These are phyloP conservation scores for Sanghuangporus weigelae DNA, from an alignment of 1,284 basidiomycete species.

Conservation along the genomic window DNA sequence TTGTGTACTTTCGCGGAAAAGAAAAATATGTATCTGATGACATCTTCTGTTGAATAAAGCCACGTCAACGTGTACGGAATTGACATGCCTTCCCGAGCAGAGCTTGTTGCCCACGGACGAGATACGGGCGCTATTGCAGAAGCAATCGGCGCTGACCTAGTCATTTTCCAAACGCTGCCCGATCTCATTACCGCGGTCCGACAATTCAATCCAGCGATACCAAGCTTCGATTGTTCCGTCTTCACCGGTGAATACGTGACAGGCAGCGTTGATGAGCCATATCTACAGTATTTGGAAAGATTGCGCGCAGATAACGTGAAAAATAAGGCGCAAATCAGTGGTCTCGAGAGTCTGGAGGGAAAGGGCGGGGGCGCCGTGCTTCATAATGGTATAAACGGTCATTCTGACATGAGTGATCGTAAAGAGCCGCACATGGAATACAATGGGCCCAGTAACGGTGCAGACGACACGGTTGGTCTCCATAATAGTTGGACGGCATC, in stretches of 20 bases:
- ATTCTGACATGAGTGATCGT: conserved; percentile 19
- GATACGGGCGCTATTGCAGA: conserved; percentile 73
- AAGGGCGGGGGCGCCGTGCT: conserved; percentile 33
- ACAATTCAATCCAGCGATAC: conserved; percentile 79
- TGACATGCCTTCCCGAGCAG: conserved; percentile 95
- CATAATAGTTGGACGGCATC: conserved; percentile 59
- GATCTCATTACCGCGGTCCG: conserved; percentile 88
- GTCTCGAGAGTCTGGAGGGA: conserved; percentile 31
- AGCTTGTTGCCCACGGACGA: conserved; percentile 89
- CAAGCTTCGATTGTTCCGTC: conserved; percentile 92
- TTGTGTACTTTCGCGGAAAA: conserved; percentile 15
- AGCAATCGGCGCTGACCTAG: conserved; percentile 92
- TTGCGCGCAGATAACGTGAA: conserved; percentile 86
- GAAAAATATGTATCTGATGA: conserved; percentile 7
- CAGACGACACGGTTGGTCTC: conserved; percentile 72
- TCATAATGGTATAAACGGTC: conserved; percentile 18
- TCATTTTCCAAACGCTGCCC: conserved; percentile 94
- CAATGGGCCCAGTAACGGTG: conserved; percentile 45
- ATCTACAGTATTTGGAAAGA: conserved; percentile 74
- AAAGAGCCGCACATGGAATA: conserved; percentile 29
- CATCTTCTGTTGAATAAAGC: conserved; percentile 32
- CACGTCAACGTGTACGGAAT: conserved; percentile 98
- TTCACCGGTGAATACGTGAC: conserved; percentile 98
- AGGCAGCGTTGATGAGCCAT: conserved; percentile 87
- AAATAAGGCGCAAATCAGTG: conserved; percentile 30